Conservation (phyloP, 805 yeast genomes). For the Pichia kluyveri region DNA sequence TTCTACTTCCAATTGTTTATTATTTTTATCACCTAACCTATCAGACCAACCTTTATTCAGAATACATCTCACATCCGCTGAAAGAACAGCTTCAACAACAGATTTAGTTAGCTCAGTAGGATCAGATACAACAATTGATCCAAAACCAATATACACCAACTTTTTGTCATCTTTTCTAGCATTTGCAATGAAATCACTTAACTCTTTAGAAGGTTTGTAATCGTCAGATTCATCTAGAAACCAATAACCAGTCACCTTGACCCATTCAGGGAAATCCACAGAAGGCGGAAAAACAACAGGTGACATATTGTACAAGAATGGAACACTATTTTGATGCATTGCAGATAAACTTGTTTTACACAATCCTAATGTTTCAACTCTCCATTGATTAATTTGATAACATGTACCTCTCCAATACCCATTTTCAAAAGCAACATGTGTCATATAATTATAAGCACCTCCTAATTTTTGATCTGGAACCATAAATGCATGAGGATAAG, state of each 20-base stretch:
- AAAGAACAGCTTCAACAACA: conserved; percentile 65
- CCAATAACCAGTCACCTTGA: conserved; percentile 96
- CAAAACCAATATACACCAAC: conserved; percentile 88
- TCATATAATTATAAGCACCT: conserved; percentile 85
- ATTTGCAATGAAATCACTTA: conserved; percentile 47
- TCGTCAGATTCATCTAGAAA: conserved; percentile 47
- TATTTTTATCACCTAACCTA: conserved; percentile 35
- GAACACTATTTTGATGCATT: conserved; percentile 71
- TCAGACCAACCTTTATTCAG: conserved; percentile 95
- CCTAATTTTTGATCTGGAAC: conserved; percentile 92
- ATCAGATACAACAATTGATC: conserved; percentile 85
- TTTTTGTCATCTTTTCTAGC: conserved; percentile 59
- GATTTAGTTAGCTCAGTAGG: conserved; percentile 73
- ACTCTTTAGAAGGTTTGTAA: conserved; percentile 52
- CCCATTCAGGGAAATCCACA: conserved; percentile 90
- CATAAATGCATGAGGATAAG: conserved; percentile 93
- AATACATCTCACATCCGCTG: conserved; percentile 79
- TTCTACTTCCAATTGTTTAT: conserved; percentile 28
- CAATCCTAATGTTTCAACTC: conserved; percentile 55
- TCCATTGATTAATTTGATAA: conserved; percentile 82
- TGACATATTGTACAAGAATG: conserved; percentile 82
- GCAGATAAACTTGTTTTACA: conserved; percentile 61
- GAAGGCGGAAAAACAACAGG: conserved; percentile 88
- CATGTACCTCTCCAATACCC: conserved; percentile 91
- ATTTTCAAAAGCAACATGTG: conserved; percentile 88